Conservation (phyloP, 495 filamentous ascomycete species). For the Lasiosphaeriaceae sp. region DNA sequence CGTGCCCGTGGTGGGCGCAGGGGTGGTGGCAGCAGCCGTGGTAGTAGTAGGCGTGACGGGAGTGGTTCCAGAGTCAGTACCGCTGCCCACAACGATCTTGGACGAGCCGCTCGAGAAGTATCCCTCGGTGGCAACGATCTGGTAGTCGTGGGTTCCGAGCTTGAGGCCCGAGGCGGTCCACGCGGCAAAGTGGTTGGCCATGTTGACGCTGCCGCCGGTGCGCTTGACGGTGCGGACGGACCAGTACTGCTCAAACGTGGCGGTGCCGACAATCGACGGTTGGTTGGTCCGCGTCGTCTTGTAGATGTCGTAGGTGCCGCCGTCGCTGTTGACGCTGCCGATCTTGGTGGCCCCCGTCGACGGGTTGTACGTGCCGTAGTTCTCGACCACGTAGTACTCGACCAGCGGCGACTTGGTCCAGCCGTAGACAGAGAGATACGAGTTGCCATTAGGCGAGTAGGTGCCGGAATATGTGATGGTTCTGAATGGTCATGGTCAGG, state of each 20-base stretch:
- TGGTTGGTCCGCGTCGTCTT: constrained; percentile 53
- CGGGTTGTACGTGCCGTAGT: constrained; percentile 55
- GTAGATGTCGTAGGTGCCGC: constrained; percentile 62
- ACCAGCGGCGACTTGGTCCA: constrained; percentile 55
- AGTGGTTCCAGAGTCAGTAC: not conserved
- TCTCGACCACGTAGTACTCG: constrained; percentile 61
- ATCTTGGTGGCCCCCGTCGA: constrained; percentile 43
- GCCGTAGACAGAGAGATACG: constrained; percentile 56
- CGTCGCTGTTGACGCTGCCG: constrained; percentile 56
- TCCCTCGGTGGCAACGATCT: constrained; percentile 57
- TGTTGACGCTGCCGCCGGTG: constrained; percentile 45
- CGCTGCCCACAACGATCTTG: constrained; percentile 41
- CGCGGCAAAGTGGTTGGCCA: constrained; percentile 60
- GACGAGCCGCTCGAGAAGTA: constrained; percentile 50
- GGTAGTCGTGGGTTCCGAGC: constrained; percentile 53
- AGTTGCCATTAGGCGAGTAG: constrained; percentile 39
- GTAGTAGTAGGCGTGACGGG: too few species aligned
- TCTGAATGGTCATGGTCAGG: too few species aligned
- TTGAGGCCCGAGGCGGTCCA: constrained; percentile 51
- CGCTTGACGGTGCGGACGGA: constrained; percentile 50
- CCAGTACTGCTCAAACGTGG: constrained; percentile 58
- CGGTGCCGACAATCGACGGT: constrained; percentile 54
- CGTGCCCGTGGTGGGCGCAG: not conserved
- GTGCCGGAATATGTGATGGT: constrained; percentile 43
- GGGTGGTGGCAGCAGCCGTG: constrained; percentile 1